Evolutionary conservation across 2,329 filamentous ascomycete species (phyloP).

Genomic region (Cercospora zeina): DNA sequence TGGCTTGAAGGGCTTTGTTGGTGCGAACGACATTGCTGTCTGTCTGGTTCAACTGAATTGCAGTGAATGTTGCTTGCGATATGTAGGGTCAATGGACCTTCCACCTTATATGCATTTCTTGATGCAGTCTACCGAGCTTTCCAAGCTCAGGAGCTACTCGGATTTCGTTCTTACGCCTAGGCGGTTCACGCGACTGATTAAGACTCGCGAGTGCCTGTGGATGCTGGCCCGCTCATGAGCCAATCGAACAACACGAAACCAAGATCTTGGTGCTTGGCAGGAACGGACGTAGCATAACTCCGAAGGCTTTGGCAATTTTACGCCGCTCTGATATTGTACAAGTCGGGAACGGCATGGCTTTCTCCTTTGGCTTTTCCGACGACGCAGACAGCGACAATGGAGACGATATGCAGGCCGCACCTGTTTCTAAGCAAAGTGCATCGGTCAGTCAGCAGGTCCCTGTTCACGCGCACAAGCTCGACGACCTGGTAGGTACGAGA

Average conservation of each 20-base stretch:
- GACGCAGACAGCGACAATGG: conserved; percentile 55
- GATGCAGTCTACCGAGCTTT: not conserved
- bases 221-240: not conserved
- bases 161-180: not conserved
- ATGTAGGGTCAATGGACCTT: not conserved
- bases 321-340: not conserved
- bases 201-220: not conserved
- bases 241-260: not conserved
- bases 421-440: conserved; percentile 14
- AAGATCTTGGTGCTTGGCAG: not conserved
- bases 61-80: not conserved
- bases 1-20: conserved; percentile 32
- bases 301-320: not conserved
- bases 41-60: not conserved
- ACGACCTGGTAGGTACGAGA: conserved; percentile 50
- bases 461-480: conserved; percentile 44
- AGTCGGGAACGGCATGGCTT: conserved; percentile 39
- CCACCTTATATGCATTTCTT: not conserved
- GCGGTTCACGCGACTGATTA: not conserved
- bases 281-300: not conserved
- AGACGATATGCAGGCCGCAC: conserved; percentile 10
- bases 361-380: conserved; percentile 61
- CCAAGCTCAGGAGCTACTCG: not conserved
- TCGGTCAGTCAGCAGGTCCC: conserved; percentile 11
- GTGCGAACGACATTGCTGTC: conserved; percentile 31